These are phyloP conservation scores for Bolboschoenoplectus hybrid DNA, from an alignment of 202 grass and related monocot species.

Conservation along the genomic window DNA sequence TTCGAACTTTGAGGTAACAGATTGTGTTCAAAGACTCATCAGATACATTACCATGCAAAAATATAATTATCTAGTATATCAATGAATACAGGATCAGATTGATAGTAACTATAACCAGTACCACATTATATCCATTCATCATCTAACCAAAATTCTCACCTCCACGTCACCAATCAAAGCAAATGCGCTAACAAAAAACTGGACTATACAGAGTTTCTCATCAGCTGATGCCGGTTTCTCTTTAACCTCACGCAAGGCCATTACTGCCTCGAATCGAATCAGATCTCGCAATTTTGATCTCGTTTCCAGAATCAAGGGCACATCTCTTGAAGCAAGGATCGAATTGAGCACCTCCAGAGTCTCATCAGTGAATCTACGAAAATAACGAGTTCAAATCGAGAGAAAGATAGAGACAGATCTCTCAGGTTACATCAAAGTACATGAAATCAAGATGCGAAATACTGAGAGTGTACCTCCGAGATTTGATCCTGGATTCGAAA, in stretches of 20 bases:
- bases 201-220: conserved; percentile 47
- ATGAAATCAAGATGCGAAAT: background rate
- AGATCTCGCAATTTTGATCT: conserved; percentile 50
- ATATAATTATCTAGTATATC: no score
- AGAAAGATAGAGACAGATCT: background rate
- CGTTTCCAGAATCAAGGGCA: conserved; percentile 45
- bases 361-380: conserved; percentile 44
- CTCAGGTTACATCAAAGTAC: background rate
- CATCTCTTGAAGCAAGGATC: conserved; percentile 53
- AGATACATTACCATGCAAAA: no score
- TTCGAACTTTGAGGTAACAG: no score
- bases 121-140: background rate
- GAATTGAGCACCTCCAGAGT: conserved; percentile 58
- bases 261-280: conserved; percentile 42
- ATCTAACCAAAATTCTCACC: conserved; percentile 38
- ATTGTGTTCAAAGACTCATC: no score
- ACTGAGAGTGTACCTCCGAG: conserved; percentile 40
- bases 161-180: conserved; percentile 67
- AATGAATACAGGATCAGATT: background rate
- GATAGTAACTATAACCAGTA: background rate
- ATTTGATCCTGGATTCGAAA: conserved; percentile 56
- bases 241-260: conserved; percentile 34
- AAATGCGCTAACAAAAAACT: conserved; percentile 79
- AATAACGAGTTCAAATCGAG: background rate
- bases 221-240: conserved; percentile 19